Conservation (phyloP, 1,284 basidiomycete genomes). For the Boletus subluridellus region DNA sequence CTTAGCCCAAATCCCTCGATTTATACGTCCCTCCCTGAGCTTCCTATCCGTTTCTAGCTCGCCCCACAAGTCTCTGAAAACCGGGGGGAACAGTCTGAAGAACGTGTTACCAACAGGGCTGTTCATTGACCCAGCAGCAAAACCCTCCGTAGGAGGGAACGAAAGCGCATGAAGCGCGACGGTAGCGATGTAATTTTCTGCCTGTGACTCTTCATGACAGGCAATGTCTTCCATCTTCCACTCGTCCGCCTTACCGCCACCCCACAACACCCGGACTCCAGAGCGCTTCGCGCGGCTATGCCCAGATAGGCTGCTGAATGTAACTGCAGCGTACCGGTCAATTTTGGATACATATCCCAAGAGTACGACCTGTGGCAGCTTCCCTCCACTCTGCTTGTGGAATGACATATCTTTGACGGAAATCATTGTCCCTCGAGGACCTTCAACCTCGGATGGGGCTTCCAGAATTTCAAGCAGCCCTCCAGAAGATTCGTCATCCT, state of each 20-base stretch:
- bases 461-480: conserved; percentile 82
- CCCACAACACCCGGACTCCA: conserved; percentile 71
- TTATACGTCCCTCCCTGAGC: conserved; percentile 58
- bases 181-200: conserved; percentile 89
- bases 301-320: conserved; percentile 65
- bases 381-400: conserved; percentile 78
- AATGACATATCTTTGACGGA: conserved; percentile 71
- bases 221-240: conserved; percentile 87
- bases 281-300: conserved; percentile 69
- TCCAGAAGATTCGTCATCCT: conserved; percentile 49
- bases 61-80: conserved; percentile 90
- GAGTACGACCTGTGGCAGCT: conserved; percentile 69
- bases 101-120: conserved; percentile 51
- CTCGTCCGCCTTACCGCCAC: conserved; percentile 55
- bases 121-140: conserved; percentile 47
- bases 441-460: conserved; percentile 51
- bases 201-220: conserved; percentile 74
- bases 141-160: conserved; percentile 60
- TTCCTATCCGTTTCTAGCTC: conserved; percentile 76
- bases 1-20: conserved; percentile 69
- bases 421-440: conserved; percentile 55
- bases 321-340: conserved; percentile 73
- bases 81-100: conserved; percentile 73
- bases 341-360: conserved; percentile 61
- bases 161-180: conserved; percentile 78